Evolutionary conservation across 768 basidiomycete species (phyloP), one percentile per base, ranked within the genome.

Genomic region (Lanmaoa rubissima): DNA sequence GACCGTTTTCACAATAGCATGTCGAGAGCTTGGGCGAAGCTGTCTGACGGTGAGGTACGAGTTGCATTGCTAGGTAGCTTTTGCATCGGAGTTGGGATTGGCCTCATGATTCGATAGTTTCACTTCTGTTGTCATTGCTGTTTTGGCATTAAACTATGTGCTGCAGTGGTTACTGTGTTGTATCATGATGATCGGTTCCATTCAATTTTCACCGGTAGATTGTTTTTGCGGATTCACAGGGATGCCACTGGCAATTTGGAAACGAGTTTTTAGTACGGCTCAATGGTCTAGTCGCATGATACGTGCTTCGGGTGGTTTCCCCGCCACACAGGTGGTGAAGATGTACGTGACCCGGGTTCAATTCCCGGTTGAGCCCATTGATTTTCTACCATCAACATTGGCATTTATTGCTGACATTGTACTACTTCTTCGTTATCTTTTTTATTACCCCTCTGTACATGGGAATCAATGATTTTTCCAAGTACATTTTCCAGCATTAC

Each of bases 21-120:
- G 49, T 69, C 65, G 36, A 61, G 60, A n/a, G 51, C 54, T 51
- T 63, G 65, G 63, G 43, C 43, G n/a, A 69, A 63, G 49, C 8
- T 73, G 41, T 64, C 65, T 9, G 65, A 71, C 9, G 57, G 55
- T 21, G 64, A 72, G 32, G 61, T 73, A 34, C 73, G 71, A 42
- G 39, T 76, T 24, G 72, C 72, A 8, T 61, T 80, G 51, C 52
- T 73, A 26, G 70, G 79, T 47, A 78, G 73, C 46, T 75, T 80
- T 60, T 79, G 76, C 61, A 71, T 78, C 11, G 78, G 78, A 26
- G 61, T 79, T 43, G 78, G 78, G 48, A 65, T 80, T 40, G 78
- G 78, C 24, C 62, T 79, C 53, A 61, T 75, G 60, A 34, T 72
- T 45, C 65, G 69, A 53, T 71, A 67, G 55, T 36, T 46, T 54